Conservation (phyloP, 371 early-diverging fungal species). For the Lichtheimia ramosa region DNA sequence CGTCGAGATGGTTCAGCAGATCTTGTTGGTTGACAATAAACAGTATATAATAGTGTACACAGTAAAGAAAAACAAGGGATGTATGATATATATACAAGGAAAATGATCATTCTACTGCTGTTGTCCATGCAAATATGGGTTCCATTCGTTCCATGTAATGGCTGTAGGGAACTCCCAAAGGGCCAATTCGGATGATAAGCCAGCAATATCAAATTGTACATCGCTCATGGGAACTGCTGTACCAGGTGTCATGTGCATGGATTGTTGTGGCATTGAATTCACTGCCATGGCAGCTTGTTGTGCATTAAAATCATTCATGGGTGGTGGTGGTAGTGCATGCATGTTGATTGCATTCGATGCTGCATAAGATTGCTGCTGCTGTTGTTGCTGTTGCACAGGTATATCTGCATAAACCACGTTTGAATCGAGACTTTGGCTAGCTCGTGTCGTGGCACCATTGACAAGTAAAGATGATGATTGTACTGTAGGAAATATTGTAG, state of each 20-base stretch:
- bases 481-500: not conserved
- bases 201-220: slow-evolving; percentile 21
- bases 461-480: too few species aligned
- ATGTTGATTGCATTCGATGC: not conserved
- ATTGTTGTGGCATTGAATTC: too few species aligned
- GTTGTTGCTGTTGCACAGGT: not conserved
- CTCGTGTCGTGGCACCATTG: too few species aligned
- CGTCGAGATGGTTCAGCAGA: slow-evolving; percentile 8
- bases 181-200: slow-evolving; percentile 26
- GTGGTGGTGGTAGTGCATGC: not conserved
- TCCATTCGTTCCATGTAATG: slow-evolving; percentile 39
- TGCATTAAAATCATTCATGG: not conserved
- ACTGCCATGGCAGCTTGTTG: too few species aligned
- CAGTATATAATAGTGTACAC: too few species aligned
- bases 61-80: too few species aligned
- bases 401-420: not conserved
- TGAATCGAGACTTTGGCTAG: too few species aligned
- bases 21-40: slow-evolving; percentile 3
- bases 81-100: too few species aligned
- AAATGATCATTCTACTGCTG: too few species aligned
- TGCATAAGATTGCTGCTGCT: not conserved
- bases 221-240: not conserved
- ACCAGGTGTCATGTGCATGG: too few species aligned
- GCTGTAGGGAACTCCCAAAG: slow-evolving; percentile 35
- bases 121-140: slow-evolving; percentile 5